phyloP scores from a whole-genome alignment of 495 filamentous ascomycete genomes.

The Neurospora sp. region DNA sequence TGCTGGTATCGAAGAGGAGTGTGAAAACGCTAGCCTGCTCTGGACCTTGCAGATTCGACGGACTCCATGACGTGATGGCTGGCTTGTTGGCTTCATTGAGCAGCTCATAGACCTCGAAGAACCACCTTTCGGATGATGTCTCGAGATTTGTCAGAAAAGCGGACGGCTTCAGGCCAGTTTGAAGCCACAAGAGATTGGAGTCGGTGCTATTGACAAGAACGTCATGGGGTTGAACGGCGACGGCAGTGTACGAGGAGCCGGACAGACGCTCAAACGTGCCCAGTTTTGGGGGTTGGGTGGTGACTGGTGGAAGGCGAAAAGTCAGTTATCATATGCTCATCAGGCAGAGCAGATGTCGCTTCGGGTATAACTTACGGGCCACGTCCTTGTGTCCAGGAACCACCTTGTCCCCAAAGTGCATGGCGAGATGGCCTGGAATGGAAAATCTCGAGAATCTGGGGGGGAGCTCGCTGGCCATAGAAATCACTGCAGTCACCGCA shows the following conservation, averaged over 20 bases:
- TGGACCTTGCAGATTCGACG: not conserved
- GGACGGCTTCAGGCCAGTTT: constrained; percentile 28
- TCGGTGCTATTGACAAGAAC: constrained; percentile 35
- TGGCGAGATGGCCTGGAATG: not conserved
- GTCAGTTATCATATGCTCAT: not conserved
- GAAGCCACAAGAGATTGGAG: constrained; percentile 35
- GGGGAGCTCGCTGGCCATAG: constrained; percentile 24
- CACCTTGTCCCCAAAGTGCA: not conserved
- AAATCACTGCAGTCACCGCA: constrained; percentile 15
- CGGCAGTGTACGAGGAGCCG: constrained; percentile 22
- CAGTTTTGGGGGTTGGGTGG: constrained; percentile 10
- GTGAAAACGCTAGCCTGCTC: not conserved
- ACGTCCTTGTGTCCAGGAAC: not conserved
- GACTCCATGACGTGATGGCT: not conserved
- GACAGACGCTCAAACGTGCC: constrained; percentile 13
- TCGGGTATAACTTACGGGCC: not conserved
- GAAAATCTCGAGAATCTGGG: constrained; percentile 16
- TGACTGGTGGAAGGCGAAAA: constrained; percentile 1
- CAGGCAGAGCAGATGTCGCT: not conserved
- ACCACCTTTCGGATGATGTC: constrained; percentile 2
- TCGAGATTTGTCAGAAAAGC: constrained; percentile 18
- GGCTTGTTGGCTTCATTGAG: not conserved
- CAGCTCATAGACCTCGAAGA: not conserved
- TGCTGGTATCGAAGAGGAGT: not conserved
- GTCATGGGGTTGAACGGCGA: constrained; percentile 21